A percentile compares a stretch with the other conserved stretches of the same genome.
These are phyloP conservation scores for Aspergillus kassunensis DNA, from an alignment of 495 filamentous ascomycete species.

Conservation along the genomic window DNA sequence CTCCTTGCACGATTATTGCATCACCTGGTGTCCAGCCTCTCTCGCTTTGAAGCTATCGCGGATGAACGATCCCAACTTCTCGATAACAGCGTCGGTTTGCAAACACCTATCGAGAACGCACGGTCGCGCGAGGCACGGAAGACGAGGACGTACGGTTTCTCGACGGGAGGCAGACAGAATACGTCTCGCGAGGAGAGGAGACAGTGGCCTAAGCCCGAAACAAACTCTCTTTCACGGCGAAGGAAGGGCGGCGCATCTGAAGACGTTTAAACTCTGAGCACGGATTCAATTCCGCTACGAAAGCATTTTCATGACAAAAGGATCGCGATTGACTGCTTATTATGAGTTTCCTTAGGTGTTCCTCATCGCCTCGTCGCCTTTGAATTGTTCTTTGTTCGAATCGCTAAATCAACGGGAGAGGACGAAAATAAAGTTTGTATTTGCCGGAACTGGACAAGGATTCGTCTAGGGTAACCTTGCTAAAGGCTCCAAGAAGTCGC, in stretches of 20 bases:
- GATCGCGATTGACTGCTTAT: not conserved
- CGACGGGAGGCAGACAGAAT: not conserved
- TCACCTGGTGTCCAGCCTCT: not conserved
- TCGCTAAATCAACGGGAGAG: conserved; percentile 19
- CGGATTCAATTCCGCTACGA: not conserved
- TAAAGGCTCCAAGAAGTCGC: not conserved
- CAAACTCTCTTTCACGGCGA: not conserved
- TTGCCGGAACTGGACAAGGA: not conserved
- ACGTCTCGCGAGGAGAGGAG: not conserved
- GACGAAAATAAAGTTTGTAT: conserved; percentile 13
- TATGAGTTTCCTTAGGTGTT: conserved; percentile 9
- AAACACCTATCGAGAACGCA: not conserved
- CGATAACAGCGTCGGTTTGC: not conserved
- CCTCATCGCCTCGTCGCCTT: conserved; percentile 2
- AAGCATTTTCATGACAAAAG: not conserved
- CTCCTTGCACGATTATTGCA: not conserved
- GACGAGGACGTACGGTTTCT: not conserved
- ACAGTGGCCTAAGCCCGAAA: not conserved
- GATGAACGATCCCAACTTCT: not conserved
- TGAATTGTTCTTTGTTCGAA: conserved; percentile 11
- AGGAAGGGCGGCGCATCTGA: not conserved
- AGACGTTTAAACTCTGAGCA: not conserved
- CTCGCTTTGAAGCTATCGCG: not conserved
- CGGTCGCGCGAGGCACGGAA: not conserved
- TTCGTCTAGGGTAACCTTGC: not conserved